Base-by-base conservation (phyloP, 1,284 basidiomycete genomes). In the Naganishia albida region DNA sequence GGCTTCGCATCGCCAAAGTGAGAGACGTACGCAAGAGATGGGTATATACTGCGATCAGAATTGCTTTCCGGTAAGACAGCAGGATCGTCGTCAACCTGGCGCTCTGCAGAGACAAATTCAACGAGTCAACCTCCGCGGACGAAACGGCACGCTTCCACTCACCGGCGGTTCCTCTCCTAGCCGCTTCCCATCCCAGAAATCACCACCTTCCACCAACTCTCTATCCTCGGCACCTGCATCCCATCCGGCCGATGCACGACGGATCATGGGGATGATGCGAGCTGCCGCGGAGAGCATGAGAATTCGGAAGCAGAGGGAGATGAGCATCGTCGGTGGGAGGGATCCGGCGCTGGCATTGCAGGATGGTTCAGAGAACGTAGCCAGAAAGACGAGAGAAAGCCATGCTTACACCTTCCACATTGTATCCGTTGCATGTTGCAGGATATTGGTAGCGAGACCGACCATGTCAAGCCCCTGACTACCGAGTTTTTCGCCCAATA, bases 241-340 rank as follows among this genome's bases (percentile, higher is more conserved):
- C 75, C 75, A 80, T 1, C 77, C 77, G 26, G 73, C 70, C 40
- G 74, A 73, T 10, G 69, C 65, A 80, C 86, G 62, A 82, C 87
- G 55, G 85, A 91, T 77, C 82, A 83, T 72, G 86, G 87, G 81
- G 83, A 87, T 77, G 70, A 95, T 91, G 51, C 86, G 85, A 10
- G 90, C 91, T 2, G 91, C 91, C 62, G 89, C 82, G 70, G 94
- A 90, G n/a, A 95, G 80, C 34, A 95, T 88, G 10, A 85, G 81
- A 20, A 94, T 82, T 43, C 93, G 87, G 77, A 92, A 95, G 26
- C 90, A 79, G 23, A 96, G 83, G 10, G 90, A 88, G 48, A 92
- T 84, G 2, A 95, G 69, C n/a, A 78, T 69, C 56, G 78, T 77
- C 3, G 77, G 76, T 7, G 78, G 78, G 6, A 80, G 72, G 0